Percentiles rank a stretch among this genome's conserved stretches.
phyloP scores from a whole-genome alignment of 2,329 filamentous ascomycete species.

The Penicillium sp. region DNA sequence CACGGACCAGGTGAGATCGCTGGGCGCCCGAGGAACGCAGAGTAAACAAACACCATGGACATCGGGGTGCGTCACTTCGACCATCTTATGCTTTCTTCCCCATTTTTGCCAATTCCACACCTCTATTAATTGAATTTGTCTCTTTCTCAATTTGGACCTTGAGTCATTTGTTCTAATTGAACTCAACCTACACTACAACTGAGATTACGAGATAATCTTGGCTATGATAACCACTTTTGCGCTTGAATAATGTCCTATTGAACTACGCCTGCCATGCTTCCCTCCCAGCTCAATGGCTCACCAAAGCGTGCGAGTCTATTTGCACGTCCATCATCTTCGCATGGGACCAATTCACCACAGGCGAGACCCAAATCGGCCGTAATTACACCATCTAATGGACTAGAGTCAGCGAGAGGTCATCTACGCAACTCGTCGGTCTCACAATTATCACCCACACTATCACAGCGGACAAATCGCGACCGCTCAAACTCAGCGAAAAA shows the following conservation, averaged over 20 bases:
- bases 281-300: conserved; percentile 60
- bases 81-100: conserved; percentile 10
- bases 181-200: neutral
- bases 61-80: conserved; percentile 13
- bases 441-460: conserved; percentile 51
- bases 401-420: conserved; percentile 54
- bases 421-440: conserved; percentile 68
- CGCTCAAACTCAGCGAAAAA: conserved; percentile 65
- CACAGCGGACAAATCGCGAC: conserved; percentile 39
- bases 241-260: conserved; percentile 33
- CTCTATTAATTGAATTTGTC: neutral
- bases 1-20: conserved; percentile 30
- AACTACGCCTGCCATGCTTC: conserved; percentile 47
- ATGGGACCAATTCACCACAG: conserved; percentile 48
- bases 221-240: conserved; percentile 19
- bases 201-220: conserved; percentile 4
- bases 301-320: conserved; percentile 81
- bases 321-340: conserved; percentile 64
- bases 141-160: neutral
- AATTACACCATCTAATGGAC: conserved; percentile 58
- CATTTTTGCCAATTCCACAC: neutral
- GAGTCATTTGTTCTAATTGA: neutral
- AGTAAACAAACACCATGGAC: conserved; percentile 42
- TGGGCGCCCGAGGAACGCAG: conserved; percentile 35
- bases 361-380: conserved; percentile 72